A percentile compares a stretch with the other conserved stretches of the same genome.
Conservation (phyloP, 2,329 filamentous ascomycete species). For the Aspergillus uvarum region DNA sequence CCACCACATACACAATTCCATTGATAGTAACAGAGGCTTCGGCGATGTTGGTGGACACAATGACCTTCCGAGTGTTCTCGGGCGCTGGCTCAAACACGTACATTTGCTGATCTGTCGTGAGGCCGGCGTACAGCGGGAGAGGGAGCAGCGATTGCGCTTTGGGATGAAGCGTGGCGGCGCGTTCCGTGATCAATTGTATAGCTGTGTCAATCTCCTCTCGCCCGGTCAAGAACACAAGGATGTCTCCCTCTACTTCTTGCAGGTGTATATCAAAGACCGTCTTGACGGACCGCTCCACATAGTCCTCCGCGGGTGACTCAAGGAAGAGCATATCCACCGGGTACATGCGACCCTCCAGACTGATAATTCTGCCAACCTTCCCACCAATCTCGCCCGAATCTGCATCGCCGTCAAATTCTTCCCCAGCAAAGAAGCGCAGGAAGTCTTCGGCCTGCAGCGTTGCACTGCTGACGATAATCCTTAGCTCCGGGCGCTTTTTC, state of each 20-base stretch:
- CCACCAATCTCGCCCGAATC: slow-evolving; percentile 39
- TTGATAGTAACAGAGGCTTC: slow-evolving; percentile 95
- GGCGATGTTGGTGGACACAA: slow-evolving; percentile 92
- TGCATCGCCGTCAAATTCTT: slow-evolving; percentile 39
- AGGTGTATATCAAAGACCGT: slow-evolving; percentile 86
- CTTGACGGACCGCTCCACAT: slow-evolving; percentile 77
- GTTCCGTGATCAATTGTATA: slow-evolving; percentile 76
- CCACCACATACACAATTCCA: slow-evolving; percentile 86
- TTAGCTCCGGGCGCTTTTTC: slow-evolving; percentile 74
- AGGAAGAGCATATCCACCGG: slow-evolving; percentile 85
- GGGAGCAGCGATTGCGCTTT: slow-evolving; percentile 62
- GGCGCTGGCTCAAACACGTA: slow-evolving; percentile 85
- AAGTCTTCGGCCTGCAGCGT: slow-evolving; percentile 90
- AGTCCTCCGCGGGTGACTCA: slow-evolving; percentile 76
- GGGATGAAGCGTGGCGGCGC: slow-evolving; percentile 62
- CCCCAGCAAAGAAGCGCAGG: slow-evolving; percentile 69
- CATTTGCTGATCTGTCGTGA: slow-evolving; percentile 89
- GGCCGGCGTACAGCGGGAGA: slow-evolving; percentile 82
- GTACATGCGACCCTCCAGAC: slow-evolving; percentile 81
- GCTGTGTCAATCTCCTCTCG: slow-evolving; percentile 87
- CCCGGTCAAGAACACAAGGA: slow-evolving; percentile 87
- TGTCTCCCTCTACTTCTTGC: slow-evolving; percentile 77
- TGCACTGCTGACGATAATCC: slow-evolving; percentile 89
- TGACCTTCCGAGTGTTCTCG: slow-evolving; percentile 81
- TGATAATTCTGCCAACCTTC: slow-evolving; percentile 67